phyloP scores from a whole-genome alignment of 192 early-diverging fungal species.

The Obelidium mucronatum region DNA sequence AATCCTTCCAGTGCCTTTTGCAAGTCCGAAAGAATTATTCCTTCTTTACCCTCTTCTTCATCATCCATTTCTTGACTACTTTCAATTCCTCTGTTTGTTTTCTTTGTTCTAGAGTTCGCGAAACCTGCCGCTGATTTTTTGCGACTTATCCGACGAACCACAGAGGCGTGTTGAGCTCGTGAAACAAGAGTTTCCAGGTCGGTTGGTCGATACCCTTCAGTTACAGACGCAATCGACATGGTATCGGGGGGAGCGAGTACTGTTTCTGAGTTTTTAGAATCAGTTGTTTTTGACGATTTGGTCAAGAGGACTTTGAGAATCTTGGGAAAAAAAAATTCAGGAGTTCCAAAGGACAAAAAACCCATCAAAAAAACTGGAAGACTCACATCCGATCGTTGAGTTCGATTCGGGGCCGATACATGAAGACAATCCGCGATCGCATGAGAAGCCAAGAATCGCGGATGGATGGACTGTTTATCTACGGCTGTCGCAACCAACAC shows the following conservation, averaged over 20 bases:
- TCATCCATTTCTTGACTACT: too few species aligned
- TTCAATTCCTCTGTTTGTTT: neutral
- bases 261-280: constrained; percentile 54
- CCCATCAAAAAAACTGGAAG: neutral
- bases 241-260: constrained; percentile 68
- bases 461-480: constrained; percentile 67
- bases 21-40: constrained; percentile 73
- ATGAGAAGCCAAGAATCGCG: constrained; percentile 64
- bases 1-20: constrained; percentile 76
- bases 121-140: neutral
- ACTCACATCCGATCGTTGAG: constrained; percentile 69
- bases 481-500: constrained; percentile 71
- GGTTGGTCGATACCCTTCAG: constrained; percentile 87
- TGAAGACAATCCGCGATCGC: constrained; percentile 69
- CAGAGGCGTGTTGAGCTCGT: constrained; percentile 81
- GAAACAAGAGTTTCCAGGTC: constrained; percentile 82
- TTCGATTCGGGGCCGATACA: constrained; percentile 67
- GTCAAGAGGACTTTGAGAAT: constrained; percentile 77
- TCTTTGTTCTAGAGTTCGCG: too few species aligned
- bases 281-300: constrained; percentile 53
- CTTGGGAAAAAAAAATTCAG: constrained; percentile 31
- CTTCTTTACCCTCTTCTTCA: constrained; percentile 32
- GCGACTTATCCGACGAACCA: constrained; percentile 63
- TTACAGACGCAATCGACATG: constrained; percentile 73
- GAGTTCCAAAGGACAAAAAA: too few species aligned